These are phyloP conservation scores for Xylariaceae sp. DNA, from an alignment of 2,329 filamentous ascomycete species.

Conservation along the genomic window DNA sequence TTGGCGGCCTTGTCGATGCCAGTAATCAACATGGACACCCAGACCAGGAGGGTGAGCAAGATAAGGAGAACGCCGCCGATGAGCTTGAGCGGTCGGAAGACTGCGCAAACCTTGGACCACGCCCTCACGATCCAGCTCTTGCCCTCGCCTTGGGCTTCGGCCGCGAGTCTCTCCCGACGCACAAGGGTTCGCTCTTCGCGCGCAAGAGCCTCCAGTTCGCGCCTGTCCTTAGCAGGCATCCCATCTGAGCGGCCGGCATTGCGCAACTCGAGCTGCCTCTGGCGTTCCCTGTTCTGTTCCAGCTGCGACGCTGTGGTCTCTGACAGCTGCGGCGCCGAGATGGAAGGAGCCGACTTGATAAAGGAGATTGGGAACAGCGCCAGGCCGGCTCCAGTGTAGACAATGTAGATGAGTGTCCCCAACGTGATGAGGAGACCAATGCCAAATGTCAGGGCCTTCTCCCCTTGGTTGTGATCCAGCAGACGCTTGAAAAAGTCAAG, in stretches of 20 bases:
- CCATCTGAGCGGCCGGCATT: slow-evolving; percentile 67
- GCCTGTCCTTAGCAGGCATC: slow-evolving; percentile 75
- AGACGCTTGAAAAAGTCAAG: slow-evolving; percentile 88
- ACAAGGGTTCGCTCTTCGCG: slow-evolving; percentile 90
- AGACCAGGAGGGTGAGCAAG: slow-evolving; percentile 65
- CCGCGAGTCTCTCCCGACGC: slow-evolving; percentile 77
- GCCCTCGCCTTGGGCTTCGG: slow-evolving; percentile 73
- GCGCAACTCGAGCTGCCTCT: slow-evolving; percentile 82
- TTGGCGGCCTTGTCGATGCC: slow-evolving; percentile 95
- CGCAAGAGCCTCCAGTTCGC: slow-evolving; percentile 78
- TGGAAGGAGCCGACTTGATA: slow-evolving; percentile 83
- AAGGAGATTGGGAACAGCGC: slow-evolving; percentile 83
- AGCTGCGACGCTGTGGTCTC: slow-evolving; percentile 74
- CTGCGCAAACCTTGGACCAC: slow-evolving; percentile 73
- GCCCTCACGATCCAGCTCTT: slow-evolving; percentile 62
- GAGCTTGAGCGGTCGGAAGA: slow-evolving; percentile 84
- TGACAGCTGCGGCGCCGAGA: slow-evolving; percentile 73
- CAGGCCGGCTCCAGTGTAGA: slow-evolving; percentile 85
- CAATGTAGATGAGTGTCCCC: slow-evolving; percentile 74
- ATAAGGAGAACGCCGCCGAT: slow-evolving; percentile 75
- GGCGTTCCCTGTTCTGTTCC: slow-evolving; percentile 81
- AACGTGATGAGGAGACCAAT: slow-evolving; percentile 82
- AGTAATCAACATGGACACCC: slow-evolving; percentile 90
- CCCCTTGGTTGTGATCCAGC: slow-evolving; percentile 78
- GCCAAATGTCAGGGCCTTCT: slow-evolving; percentile 85